Evolutionary conservation across 164 flowering plant species (phyloP).

Genomic region (Cinnamomum chago): DNA sequence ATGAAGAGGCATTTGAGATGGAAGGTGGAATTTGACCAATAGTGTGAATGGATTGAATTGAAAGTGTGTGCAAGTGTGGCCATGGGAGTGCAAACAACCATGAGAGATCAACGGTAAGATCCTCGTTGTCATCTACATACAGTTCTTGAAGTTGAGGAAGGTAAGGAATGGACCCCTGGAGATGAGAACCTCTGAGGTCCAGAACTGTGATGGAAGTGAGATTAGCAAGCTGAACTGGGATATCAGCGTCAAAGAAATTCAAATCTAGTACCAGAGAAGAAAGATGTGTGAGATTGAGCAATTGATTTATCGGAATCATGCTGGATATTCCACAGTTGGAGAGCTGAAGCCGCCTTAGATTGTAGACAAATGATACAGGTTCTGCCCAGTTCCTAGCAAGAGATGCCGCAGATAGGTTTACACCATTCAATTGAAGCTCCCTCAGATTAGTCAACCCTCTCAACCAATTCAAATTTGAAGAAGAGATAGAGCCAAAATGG

Average conservation of each 20-base stretch:
- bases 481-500: slow-evolving; percentile 5
- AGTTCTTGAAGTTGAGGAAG: slow-evolving; percentile 17
- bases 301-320: slow-evolving; percentile 7
- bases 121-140: slow-evolving; percentile 6
- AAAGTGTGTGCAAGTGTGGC: slow-evolving; percentile 8
- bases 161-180: slow-evolving; percentile 10
- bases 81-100: slow-evolving; percentile 12
- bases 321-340: slow-evolving; percentile 18
- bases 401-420: slow-evolving; percentile 15
- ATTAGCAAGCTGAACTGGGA: slow-evolving; percentile 17
- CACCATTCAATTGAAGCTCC: slow-evolving; percentile 12
- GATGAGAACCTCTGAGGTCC: slow-evolving; percentile 3
- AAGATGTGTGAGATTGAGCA: slow-evolving; percentile 17
- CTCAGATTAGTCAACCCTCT: slow-evolving; percentile 11
- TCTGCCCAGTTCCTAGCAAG: slow-evolving; percentile 11
- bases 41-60: background rate
- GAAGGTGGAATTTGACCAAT: slow-evolving; percentile 4
- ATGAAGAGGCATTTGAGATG: slow-evolving; percentile 12
- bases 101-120: slow-evolving; percentile 7
- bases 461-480: slow-evolving; percentile 15
- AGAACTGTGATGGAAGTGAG: slow-evolving; percentile 13
- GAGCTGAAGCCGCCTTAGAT: slow-evolving; percentile 17
- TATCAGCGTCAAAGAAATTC: slow-evolving; percentile 12
- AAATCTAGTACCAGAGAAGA: slow-evolving; percentile 8
- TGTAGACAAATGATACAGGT: slow-evolving; percentile 12